These are phyloP conservation scores for Candida easanensis DNA, from an alignment of 805 yeast genomes.

Conservation along the genomic window DNA sequence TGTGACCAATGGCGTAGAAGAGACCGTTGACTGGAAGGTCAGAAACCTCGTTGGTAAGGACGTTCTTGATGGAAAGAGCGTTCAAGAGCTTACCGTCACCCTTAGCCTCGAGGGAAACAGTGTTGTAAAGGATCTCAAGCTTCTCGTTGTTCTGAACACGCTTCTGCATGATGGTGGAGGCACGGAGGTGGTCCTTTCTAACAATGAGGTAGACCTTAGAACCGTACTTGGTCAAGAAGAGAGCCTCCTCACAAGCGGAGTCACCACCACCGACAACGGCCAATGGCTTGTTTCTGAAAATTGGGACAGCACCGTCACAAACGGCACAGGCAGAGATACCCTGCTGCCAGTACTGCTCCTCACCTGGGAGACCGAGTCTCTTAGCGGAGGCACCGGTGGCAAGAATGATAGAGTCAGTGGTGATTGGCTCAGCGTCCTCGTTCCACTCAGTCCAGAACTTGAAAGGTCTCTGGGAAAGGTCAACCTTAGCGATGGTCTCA, in stretches of 20 bases:
- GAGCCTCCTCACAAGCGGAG: constrained; percentile 99
- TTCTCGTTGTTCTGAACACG: constrained; percentile 82
- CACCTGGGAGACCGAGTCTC: constrained; percentile 93
- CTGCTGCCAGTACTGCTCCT: constrained; percentile 97
- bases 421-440: constrained; percentile 87
- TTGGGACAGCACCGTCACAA: constrained; percentile 99
- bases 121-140: constrained; percentile 86
- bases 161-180: constrained; percentile 95
- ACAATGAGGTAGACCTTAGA: constrained; percentile 92
- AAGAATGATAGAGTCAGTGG: constrained; percentile 87
- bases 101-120: constrained; percentile 81
- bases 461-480: constrained; percentile 84
- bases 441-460: constrained; percentile 95
- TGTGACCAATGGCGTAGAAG: constrained; percentile 97
- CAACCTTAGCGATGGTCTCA: constrained; percentile 92
- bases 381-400: constrained; percentile 99
- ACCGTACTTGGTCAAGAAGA: constrained; percentile 95
- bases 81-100: constrained; percentile 88
- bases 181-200: constrained; percentile 92
- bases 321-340: constrained; percentile 99
- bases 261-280: constrained; percentile 99
- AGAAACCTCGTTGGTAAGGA: constrained; percentile 61
- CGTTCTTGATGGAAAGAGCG: constrained; percentile 63
- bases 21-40: constrained; percentile 85
- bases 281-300: constrained; percentile 95